Percentiles rank a stretch among this genome's conserved stretches.
Conservation (phyloP, 345 rosid species). For the Reutealis trisperma region DNA sequence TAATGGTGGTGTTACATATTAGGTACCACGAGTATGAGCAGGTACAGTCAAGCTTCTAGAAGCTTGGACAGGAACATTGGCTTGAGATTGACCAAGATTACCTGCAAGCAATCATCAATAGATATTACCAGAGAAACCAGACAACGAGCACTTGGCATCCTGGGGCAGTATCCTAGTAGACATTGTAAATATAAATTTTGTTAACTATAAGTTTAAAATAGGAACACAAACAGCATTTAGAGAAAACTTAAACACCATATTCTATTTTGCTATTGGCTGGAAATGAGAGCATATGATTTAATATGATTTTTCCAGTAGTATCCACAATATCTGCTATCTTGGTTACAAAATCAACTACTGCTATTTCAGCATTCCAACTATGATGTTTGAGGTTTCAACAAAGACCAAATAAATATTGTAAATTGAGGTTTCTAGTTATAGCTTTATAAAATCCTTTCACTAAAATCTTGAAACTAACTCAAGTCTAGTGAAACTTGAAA, state of each 20-base stretch:
- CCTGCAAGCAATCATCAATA: constrained; percentile 15
- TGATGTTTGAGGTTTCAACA: not conserved
- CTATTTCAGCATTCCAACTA: not conserved
- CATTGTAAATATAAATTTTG: not conserved
- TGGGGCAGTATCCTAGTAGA: not conserved
- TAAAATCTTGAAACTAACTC: not conserved
- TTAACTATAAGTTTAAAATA: not conserved
- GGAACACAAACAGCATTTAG: not conserved
- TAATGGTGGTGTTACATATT: not conserved
- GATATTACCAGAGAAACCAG: not conserved
- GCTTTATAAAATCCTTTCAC: not conserved
- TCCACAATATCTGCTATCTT: not conserved
- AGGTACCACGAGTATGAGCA: constrained; percentile 21
- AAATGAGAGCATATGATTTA: not conserved
- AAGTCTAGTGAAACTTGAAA: not conserved
- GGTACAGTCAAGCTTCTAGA: not conserved
- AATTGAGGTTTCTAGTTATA: not conserved
- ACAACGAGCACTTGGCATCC: not conserved
- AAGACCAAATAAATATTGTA: not conserved
- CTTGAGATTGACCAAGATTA: constrained; percentile 15
- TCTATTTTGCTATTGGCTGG: not conserved
- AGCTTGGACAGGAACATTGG: constrained; percentile 3
- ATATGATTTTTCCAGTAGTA: not conserved
- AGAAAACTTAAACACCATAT: not conserved
- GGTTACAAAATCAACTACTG: not conserved